Conservation (phyloP, 306 rosid species). For the Prunus mongolica region DNA sequence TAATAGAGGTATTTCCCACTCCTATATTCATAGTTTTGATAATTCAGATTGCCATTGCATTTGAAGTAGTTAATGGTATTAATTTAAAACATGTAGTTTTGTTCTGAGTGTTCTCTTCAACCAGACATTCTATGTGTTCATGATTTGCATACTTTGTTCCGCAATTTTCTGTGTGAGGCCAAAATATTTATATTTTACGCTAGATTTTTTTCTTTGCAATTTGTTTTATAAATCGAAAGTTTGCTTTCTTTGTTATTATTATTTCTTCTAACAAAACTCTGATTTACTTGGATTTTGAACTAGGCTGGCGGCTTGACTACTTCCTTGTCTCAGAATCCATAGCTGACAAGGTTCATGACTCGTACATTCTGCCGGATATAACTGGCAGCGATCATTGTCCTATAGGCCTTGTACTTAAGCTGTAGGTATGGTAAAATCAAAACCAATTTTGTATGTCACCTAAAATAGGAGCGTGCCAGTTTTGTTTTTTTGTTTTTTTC, state of each 20-base stretch:
- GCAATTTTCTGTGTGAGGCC: background rate
- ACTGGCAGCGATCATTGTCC: slow-evolving; percentile 94
- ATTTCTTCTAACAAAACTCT: background rate
- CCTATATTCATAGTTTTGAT: background rate
- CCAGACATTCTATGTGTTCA: background rate
- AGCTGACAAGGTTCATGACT: slow-evolving; percentile 75
- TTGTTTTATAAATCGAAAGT: background rate
- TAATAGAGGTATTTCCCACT: slow-evolving; percentile 57
- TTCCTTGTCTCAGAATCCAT: slow-evolving; percentile 85
- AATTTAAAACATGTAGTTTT: background rate
- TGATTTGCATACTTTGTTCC: background rate
- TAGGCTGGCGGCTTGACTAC: slow-evolving; percentile 98
- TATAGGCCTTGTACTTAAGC: slow-evolving; percentile 64
- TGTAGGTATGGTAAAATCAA: slow-evolving; percentile 21
- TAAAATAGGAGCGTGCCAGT: background rate
- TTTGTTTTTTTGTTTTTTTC: too few relatives aligned
- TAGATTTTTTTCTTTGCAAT: background rate
- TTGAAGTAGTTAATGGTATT: background rate
- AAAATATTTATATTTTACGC: background rate
- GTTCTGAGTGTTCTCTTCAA: too few relatives aligned
- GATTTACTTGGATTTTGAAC: slow-evolving; percentile 26
- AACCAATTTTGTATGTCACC: background rate
- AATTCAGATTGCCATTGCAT: background rate
- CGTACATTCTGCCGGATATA: slow-evolving; percentile 81
- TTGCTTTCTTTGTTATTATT: background rate